Base-by-base conservation (phyloP, 2,329 filamentous ascomycete species). In the Diaporthe ampelina region DNA sequence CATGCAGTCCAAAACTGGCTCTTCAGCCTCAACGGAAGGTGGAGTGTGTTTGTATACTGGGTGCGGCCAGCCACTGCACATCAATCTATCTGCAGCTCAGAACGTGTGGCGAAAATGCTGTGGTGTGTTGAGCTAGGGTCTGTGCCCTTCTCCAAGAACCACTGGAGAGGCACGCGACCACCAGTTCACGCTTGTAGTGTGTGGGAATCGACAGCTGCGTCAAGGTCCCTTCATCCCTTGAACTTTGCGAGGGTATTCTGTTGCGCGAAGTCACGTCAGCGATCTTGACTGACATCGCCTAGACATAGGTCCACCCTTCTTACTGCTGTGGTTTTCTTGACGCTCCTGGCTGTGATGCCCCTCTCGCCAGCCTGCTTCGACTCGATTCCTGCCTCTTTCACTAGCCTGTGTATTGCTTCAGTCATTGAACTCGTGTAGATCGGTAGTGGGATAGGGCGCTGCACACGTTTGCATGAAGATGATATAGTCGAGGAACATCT, bases 401-500 rank as follows among this genome's bases (percentile, higher is more conserved):
- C 89, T 70, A 97, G 86, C 57, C 94, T 95, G 78, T 63, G 21
- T 15, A 8, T 40, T 35, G 5, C 24, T 19, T 8, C 32, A n/a
- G 21, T 73, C 37, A 73, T 65, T 29, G 71, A 70, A 73, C 29
- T 52, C 11, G 7, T n/a, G 19, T 10, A 24, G 48, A 35, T 45
- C 6, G n/a, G 21, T 43, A n/a, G 48, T 70, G 21, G 43, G 37
- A 21, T 3, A 21, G 32, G 52, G 6, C 1, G 26, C 9, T 7
- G 24, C 86, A 70, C 82, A 91, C 89, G 85, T 87, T 80, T 91
- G 88, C 89, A 97, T 92, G 78, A 97, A 97, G 1, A 97, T 87
- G 77, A 94, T 90, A 77, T 97, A 97, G 80, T 97, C 92, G 74
- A 97, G 87, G 79, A 94, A 97, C 76, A 97, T 93, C 94, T 97